Conservation (phyloP, 2,329 filamentous ascomycete species). For the Onygenales sp. region DNA sequence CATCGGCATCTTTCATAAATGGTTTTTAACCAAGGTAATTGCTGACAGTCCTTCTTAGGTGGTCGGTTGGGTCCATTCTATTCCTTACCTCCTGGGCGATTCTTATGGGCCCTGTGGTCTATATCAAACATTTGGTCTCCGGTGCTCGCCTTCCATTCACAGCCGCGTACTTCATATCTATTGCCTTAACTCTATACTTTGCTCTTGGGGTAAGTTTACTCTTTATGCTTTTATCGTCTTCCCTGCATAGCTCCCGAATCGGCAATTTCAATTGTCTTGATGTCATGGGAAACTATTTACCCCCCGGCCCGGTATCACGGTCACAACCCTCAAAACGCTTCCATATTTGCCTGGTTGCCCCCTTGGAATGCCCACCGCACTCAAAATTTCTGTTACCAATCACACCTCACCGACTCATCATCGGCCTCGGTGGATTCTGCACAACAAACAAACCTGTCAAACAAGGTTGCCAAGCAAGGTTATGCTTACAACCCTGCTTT, state of each 20-base stretch:
- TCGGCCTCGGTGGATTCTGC: neutral
- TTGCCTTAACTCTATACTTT: slow-evolving; percentile 82
- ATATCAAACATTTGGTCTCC: slow-evolving; percentile 75
- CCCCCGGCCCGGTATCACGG: too few species aligned
- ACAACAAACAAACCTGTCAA: neutral
- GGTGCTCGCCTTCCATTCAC: slow-evolving; percentile 83
- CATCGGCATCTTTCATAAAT: neutral
- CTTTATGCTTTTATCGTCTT: slow-evolving; percentile 9
- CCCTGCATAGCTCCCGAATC: slow-evolving; percentile 1
- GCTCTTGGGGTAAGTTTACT: slow-evolving; percentile 69
- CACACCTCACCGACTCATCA: neutral
- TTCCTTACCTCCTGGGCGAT: slow-evolving; percentile 90
- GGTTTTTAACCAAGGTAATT: neutral
- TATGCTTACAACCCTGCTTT: neutral
- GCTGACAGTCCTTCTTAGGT: slow-evolving; percentile 47
- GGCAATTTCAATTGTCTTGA: neutral
- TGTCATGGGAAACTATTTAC: too few species aligned
- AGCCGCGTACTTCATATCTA: slow-evolving; percentile 88
- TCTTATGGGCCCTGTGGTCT: slow-evolving; percentile 82
- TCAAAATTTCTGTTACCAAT: neutral
- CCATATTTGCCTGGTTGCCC: too few species aligned
- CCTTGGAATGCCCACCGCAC: neutral
- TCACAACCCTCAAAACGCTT: too few species aligned
- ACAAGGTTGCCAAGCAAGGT: neutral
- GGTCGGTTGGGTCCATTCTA: slow-evolving; percentile 83